phyloP scores from a whole-genome alignment of 2,329 filamentous ascomycete genomes.

The Hirsutella thompsonii region DNA sequence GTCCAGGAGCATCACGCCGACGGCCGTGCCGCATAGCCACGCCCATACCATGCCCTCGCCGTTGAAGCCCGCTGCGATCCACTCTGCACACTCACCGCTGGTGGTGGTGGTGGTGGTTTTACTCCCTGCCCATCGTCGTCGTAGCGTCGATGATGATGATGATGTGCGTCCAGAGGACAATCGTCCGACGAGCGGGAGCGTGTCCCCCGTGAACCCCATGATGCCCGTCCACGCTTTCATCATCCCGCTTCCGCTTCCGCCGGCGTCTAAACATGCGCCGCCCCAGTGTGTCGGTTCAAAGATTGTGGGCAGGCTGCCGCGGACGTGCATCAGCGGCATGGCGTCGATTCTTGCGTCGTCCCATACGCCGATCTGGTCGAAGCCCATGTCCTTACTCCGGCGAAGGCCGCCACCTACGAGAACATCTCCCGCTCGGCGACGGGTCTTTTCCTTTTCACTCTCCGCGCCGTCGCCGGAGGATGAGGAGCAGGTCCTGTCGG shows the following conservation, averaged over 20 bases:
- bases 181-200: slow-evolving; percentile 35
- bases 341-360: slow-evolving; percentile 30
- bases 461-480: slow-evolving; percentile 10
- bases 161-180: slow-evolving; percentile 26
- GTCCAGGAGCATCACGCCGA: slow-evolving; percentile 32
- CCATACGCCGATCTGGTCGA: slow-evolving; percentile 31
- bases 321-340: slow-evolving; percentile 23
- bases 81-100: too few species aligned
- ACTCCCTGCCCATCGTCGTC: too few species aligned
- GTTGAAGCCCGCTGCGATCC: slow-evolving; percentile 37
- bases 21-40: slow-evolving; percentile 35
- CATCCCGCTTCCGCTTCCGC: slow-evolving; percentile 14
- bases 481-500: too few species aligned
- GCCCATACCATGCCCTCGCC: slow-evolving; percentile 42
- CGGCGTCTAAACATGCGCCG: too few species aligned
- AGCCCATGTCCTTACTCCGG: slow-evolving; percentile 25
- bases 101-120: too few species aligned
- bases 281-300: slow-evolving; percentile 28
- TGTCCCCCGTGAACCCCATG: slow-evolving; percentile 33
- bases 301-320: slow-evolving; percentile 27
- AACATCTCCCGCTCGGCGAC: slow-evolving; percentile 27
- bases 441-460: too few species aligned
- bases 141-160: too few species aligned
- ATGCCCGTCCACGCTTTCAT: slow-evolving; percentile 36
- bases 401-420: slow-evolving; percentile 42